Base-by-base conservation (phyloP, 306 rosid species). In the Cucurbita argyrosperma region DNA sequence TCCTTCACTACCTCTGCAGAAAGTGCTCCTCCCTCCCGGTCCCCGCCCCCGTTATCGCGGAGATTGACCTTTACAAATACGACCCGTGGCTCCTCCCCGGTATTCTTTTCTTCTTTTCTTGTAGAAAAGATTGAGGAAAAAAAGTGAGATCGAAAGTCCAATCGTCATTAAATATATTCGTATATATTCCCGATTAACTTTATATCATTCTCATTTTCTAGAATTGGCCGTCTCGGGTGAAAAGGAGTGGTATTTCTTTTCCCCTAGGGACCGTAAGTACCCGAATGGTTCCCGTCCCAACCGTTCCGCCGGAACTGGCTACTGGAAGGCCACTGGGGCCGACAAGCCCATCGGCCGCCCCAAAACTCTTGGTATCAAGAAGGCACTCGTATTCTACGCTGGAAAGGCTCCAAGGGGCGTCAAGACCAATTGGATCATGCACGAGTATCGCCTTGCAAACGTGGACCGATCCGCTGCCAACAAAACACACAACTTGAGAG, bases 371-470 rank as follows among this genome's bases (percentile, higher is more conserved):
- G 98, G 98, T 30, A 94, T 94, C 0, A 94, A 94, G 73, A 94
- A 94, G 78, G 97, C 98, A 0, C 88, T 94, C 0, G 98, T 94
- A 0, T 94, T 94, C 78, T 94, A 94, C 54, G 89, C 94, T 0
- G 98, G 98, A 0, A 94, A 94, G 80, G 97, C 98, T 4, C 97
- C 98, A 0, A 82, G 51, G 54, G 98, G 98, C 1, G 54, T 89
- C n/a, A 94, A 94, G 52, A 94, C 98, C 54, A 94, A 94, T 59
- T 94, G 98, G 98, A 94, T 94, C 64, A 94, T 94, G 99, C 99
- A 94, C 7, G 99, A 94, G 74, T 94, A 94, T 76, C 96, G 99
- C 37, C 92, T 94, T 43, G 97, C 99, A 10, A 94, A 94, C 46
- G 99, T 94, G 8, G 99, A 94, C 7, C 61, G 99, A 54, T 89